phyloP scores from a whole-genome alignment of 2,329 filamentous ascomycete species.

The Aspergillus oerlinghausenensis region DNA sequence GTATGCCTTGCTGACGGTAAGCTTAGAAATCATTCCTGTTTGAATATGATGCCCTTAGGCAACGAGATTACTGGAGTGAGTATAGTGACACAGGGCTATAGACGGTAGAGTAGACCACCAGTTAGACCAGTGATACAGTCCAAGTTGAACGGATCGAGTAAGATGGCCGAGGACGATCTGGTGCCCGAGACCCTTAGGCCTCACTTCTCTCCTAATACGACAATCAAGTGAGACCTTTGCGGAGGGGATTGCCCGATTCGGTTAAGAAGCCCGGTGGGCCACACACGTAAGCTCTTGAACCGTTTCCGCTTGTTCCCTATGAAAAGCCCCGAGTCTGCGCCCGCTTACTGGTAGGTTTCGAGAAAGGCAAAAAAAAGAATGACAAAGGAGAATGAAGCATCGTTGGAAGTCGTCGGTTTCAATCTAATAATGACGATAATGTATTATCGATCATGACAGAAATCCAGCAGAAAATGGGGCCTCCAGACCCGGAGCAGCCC shows the following conservation, averaged over 20 bases:
- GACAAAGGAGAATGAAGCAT: neutral
- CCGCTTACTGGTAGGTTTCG: neutral
- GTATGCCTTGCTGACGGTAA: no score
- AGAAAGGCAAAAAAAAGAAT: neutral
- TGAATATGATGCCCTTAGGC: neutral
- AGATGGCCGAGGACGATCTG: neutral
- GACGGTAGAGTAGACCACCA: no score
- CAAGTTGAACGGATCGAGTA: no score
- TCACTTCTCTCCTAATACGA: neutral
- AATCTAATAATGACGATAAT: neutral
- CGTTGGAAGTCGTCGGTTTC: neutral
- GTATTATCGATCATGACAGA: conserved; percentile 12
- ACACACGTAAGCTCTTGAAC: conserved; percentile 15
- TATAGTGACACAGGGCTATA: neutral
- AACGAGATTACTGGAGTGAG: neutral
- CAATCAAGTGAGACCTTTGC: neutral
- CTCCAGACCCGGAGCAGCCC: conserved; percentile 2
- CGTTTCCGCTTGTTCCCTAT: conserved; percentile 3
- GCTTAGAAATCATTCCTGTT: neutral
- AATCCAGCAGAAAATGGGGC: conserved; percentile 4
- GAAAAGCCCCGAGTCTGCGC: neutral
- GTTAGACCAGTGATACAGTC: no score
- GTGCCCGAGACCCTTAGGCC: neutral
- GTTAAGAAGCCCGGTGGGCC: conserved; percentile 10
- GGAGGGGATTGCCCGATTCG: conserved; percentile 8